Evolutionary conservation across 78 protist species (phyloP).

Genomic region (Acrasis kona): DNA sequence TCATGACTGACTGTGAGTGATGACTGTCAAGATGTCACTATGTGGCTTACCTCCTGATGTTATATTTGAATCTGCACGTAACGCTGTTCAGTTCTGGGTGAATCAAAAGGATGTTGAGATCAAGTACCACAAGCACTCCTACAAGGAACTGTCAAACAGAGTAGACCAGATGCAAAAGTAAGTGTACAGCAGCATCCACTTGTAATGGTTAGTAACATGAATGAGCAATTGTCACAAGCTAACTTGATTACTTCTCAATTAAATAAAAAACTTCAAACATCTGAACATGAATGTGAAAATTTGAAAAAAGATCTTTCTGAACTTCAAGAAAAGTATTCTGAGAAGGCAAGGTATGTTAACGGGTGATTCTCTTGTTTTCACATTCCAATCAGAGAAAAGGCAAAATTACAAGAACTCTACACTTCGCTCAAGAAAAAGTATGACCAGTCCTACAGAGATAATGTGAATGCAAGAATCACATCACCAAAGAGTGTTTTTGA

Average conservation of each 20-base stretch:
- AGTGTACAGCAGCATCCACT: too few relatives aligned
- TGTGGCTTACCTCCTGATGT: not conserved
- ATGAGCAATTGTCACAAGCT: not conserved
- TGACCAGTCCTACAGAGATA: too few relatives aligned
- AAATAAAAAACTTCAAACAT: not conserved
- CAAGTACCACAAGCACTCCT: not conserved
- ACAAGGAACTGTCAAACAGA: not conserved
- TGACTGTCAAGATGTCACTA: not conserved
- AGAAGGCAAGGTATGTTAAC: too few relatives aligned
- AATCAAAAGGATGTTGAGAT: not conserved
- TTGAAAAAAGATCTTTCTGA: not conserved
- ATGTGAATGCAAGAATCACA: too few relatives aligned
- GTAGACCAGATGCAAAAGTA: too few relatives aligned
- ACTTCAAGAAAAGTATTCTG: not conserved
- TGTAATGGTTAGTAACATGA: too few relatives aligned
- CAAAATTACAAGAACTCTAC: conserved; percentile 2
- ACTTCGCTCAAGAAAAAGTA: not conserved
- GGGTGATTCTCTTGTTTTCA: too few relatives aligned
- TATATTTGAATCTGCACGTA: not conserved
- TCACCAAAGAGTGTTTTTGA: too few relatives aligned
- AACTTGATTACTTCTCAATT: not conserved
- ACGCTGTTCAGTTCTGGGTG: not conserved
- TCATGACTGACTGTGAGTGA: not conserved
- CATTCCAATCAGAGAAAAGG: not conserved
- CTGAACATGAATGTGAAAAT: not conserved